These are phyloP conservation scores for Moniliophthora roreri DNA, from an alignment of 1,284 basidiomycete genomes.

Conservation along the genomic window DNA sequence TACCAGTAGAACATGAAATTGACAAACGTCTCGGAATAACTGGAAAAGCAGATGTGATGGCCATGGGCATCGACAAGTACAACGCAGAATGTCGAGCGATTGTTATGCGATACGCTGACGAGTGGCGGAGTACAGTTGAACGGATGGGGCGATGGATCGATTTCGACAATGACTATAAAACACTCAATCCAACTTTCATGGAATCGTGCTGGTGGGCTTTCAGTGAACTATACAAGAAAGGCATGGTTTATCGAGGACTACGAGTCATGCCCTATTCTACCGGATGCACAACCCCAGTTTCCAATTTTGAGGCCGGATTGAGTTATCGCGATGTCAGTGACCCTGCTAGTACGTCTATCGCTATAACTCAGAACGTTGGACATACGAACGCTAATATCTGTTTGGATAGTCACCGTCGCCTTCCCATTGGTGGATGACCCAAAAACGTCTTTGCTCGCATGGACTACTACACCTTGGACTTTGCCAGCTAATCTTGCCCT, in stretches of 20 bases:
- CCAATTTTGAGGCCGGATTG: conserved; percentile 96
- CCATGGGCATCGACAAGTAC: conserved; percentile 97
- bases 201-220: conserved; percentile 99
- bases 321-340: conserved; percentile 95
- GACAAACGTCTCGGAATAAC: conserved; percentile 96
- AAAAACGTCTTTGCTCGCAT: conserved; percentile 88
- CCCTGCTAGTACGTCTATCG: conserved; percentile 70
- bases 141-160: conserved; percentile 99
- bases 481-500: conserved; percentile 94
- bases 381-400: too few relatives aligned
- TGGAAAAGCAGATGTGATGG: conserved; percentile 91
- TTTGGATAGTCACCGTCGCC: conserved; percentile 88
- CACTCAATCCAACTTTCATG: conserved; percentile 93
- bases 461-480: conserved; percentile 99
- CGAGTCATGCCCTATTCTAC: conserved; percentile 99
- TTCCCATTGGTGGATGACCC: conserved; percentile 96
- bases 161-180: conserved; percentile 99
- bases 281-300: conserved; percentile 93
- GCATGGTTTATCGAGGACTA: conserved; percentile 92
- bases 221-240: conserved; percentile 87
- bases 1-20: conserved; percentile 99
- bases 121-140: conserved; percentile 95
- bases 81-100: conserved; percentile 97
- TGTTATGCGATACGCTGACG: conserved; percentile 95
- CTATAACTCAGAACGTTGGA: background rate